A percentile compares a stretch with the other conserved stretches of the same genome.
phyloP scores from a whole-genome alignment of 495 filamentous ascomycete species.

The Penicillium dipodomyicola region DNA sequence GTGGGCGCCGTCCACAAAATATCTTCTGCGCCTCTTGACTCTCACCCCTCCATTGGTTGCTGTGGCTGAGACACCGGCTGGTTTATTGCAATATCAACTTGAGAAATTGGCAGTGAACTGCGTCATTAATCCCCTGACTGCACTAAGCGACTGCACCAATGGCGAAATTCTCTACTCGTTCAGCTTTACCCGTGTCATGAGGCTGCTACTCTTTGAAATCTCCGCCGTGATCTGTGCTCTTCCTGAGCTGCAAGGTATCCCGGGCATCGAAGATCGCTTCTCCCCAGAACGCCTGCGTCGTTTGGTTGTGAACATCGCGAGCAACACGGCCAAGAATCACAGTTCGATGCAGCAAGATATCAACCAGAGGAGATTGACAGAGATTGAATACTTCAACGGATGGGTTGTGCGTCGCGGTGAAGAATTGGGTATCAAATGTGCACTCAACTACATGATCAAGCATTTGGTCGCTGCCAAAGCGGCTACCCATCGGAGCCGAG shows the following conservation, averaged over 20 bases:
- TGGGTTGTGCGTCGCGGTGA: constrained; percentile 70
- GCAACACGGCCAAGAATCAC: constrained; percentile 62
- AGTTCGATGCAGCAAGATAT: constrained; percentile 85
- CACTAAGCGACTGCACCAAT: constrained; percentile 68
- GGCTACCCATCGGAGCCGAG: constrained; percentile 17
- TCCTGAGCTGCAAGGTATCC: constrained; percentile 64
- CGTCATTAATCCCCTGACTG: constrained; percentile 79
- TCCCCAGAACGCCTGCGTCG: constrained; percentile 54
- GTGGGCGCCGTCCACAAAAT: constrained; percentile 46
- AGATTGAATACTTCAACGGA: constrained; percentile 83
- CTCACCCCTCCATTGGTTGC: constrained; percentile 50
- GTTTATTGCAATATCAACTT: constrained; percentile 58
- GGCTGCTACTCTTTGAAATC: constrained; percentile 65
- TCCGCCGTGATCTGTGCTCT: constrained; percentile 59
- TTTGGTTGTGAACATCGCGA: constrained; percentile 54
- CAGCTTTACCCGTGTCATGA: constrained; percentile 53
- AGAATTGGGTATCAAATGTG: constrained; percentile 62
- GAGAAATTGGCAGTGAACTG: constrained; percentile 79
- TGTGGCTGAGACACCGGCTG: constrained; percentile 43
- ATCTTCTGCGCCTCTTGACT: constrained; percentile 50
- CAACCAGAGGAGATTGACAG: constrained; percentile 57
- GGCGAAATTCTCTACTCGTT: constrained; percentile 65
- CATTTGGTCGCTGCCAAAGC: constrained; percentile 50
- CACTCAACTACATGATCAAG: constrained; percentile 66
- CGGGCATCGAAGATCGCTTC: constrained; percentile 56